phyloP scores from a whole-genome alignment of 495 filamentous ascomycete species.

The Astrocystis sublimbata region DNA sequence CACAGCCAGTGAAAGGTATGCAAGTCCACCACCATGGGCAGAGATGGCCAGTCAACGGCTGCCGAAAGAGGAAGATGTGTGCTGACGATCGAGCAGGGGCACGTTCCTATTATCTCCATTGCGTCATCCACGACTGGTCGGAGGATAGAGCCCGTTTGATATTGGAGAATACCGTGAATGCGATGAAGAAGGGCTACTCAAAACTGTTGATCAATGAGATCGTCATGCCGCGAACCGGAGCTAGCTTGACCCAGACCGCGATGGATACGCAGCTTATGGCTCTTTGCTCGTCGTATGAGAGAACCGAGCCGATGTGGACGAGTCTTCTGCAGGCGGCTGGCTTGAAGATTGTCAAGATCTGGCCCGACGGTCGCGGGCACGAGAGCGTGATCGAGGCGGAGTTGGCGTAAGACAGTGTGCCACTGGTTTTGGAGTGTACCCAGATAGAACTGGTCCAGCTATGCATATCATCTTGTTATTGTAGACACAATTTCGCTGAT shows the following conservation, averaged over 20 bases:
- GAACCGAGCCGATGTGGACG: slow-evolving; percentile 41
- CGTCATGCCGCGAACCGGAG: slow-evolving; percentile 26
- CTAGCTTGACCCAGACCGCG: slow-evolving; percentile 29
- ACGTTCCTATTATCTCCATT: slow-evolving; percentile 44
- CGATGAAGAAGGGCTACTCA: slow-evolving; percentile 33
- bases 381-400: slow-evolving; percentile 27
- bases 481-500: too few relatives aligned
- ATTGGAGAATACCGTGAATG: slow-evolving; percentile 19
- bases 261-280: slow-evolving; percentile 53
- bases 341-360: slow-evolving; percentile 43
- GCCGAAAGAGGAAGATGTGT: too few relatives aligned
- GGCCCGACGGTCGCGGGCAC: slow-evolving; percentile 24
- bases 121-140: slow-evolving; percentile 49
- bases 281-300: slow-evolving; percentile 38
- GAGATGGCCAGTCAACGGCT: too few relatives aligned
- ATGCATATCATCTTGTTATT: too few relatives aligned
- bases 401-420: too few relatives aligned
- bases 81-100: slow-evolving; percentile 21
- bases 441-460: too few relatives aligned
- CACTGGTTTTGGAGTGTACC: too few relatives aligned
- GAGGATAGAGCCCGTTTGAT: slow-evolving; percentile 27
- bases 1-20: slow-evolving; percentile 37
- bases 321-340: slow-evolving; percentile 41
- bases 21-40: background rate
- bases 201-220: slow-evolving; percentile 31